Base-by-base conservation (phyloP, 2,329 filamentous ascomycete genomes). In the Didymella arachidicola region DNA sequence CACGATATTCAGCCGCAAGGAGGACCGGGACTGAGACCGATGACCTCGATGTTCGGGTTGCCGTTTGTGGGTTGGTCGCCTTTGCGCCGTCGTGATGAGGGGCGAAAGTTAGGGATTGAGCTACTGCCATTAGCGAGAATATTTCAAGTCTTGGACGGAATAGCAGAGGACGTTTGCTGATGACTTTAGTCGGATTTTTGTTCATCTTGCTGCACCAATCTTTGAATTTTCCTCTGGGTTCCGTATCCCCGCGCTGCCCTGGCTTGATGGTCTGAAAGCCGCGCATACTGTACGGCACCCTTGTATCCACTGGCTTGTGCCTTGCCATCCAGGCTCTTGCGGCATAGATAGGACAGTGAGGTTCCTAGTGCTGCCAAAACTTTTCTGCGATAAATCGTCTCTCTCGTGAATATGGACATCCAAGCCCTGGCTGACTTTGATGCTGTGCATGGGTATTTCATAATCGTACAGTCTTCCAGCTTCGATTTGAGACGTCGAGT, bases 341-440 rank as follows among this genome's bases (percentile, higher is more conserved):
- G 44, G 46, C 42, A 44, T 34, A 10, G 65, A 64, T 27, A 69
- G 34, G 1, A 61, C 60, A 19, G 68, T 70, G 19, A 72, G 60
- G 0, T 59, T 62, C 12, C 53, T 61, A 8, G 63, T 69, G 34
- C 69, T 72, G 2, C 55, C 50, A 18, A 61, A 59, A 36, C 68
- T 72, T 12, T 41, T 59, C 12, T 62, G 66, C 14, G 65, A 67
- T 7, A 41, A 4, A 32, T 68, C 60, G 27, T 67, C 66, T 7
- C 65, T 57, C 39, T 67, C 62, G n/a, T 69, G 66, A 12, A 70
- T 53, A 1, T 53, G 54, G 8, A 73, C 51, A 25, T 67, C 60
- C 30, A 68, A 56, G 6, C 62, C 62, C 12, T 65, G 64, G 14
- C 64, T 69, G 47, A 69, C 52, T 36, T 70, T 66, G 26, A 72